These are phyloP conservation scores for Beverwykella pulmonaria DNA, from an alignment of 495 filamentous ascomycete species.

Conservation along the genomic window DNA sequence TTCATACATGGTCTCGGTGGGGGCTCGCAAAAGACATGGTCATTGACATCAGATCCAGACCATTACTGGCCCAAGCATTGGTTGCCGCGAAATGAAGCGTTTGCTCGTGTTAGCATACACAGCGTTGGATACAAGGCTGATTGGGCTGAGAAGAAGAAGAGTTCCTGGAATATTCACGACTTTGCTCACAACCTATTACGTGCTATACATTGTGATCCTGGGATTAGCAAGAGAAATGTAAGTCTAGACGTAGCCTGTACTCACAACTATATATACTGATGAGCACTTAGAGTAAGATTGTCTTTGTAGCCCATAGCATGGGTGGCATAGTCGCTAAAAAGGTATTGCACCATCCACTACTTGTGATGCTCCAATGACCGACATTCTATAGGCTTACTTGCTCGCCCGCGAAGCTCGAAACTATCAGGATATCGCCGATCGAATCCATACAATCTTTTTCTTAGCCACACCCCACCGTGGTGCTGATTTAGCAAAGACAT, in stretches of 20 bases:
- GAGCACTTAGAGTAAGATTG: too few species aligned
- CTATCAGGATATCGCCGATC: conserved; percentile 38
- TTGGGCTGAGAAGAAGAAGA: conserved; percentile 12
- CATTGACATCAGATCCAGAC: background rate
- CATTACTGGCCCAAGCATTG: conserved; percentile 49
- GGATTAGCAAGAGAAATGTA: too few species aligned
- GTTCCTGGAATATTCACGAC: background rate
- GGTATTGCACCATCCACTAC: background rate
- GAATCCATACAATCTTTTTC: conserved; percentile 55
- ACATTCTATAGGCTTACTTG: background rate
- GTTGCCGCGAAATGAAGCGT: conserved; percentile 45
- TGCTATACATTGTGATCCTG: too few species aligned
- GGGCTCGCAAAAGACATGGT: conserved; percentile 31
- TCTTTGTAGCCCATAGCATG: conserved; percentile 28
- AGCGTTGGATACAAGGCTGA: conserved; percentile 46
- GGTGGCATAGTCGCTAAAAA: conserved; percentile 53
- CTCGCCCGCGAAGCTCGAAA: conserved; percentile 23
- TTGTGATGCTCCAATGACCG: too few species aligned
- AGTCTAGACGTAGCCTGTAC: too few species aligned
- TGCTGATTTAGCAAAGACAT: conserved; percentile 49
- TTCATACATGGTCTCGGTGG: conserved; percentile 34
- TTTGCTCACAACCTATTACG: background rate
- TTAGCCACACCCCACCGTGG: conserved; percentile 58
- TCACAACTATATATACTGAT: too few species aligned
- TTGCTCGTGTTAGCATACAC: conserved; percentile 46